Evolutionary conservation across 2,329 filamentous ascomycete genomes (phyloP), one percentile per base, ranked within the genome.

Genomic region (Ceratocystis ficicola): DNA sequence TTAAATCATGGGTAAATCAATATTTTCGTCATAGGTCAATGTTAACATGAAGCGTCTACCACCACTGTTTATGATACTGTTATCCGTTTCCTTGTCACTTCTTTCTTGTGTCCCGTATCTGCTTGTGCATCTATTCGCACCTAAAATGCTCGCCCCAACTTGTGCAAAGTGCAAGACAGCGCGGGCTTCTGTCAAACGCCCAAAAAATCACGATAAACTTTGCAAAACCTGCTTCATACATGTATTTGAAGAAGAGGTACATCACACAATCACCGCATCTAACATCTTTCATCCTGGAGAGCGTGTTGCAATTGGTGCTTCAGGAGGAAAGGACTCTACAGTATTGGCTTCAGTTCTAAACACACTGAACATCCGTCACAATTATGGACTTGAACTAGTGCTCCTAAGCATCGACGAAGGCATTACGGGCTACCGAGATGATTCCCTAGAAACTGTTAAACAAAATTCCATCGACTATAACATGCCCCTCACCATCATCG

Each of bases 301-400:
- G 74, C 85, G 83, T 68, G 83, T 99, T 48, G 95, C 94, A 6
- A 96, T 99, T 72, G 95, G 94, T 55, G 94, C 95, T 62, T 96
- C 92, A 1, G 94, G 94, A 65, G 94, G 94, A 71, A 99, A 99
- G 77, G 94, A 99, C 75, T 96, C 91, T 64, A 99, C 94, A 0
- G 94, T 99, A 0, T 81, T 99, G 10, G 94, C 94, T 3, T 95
- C 91, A 0, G 92, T 99, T 0, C 81, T 99, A 64, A 96, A 96
- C 75, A 96, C 91, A 0, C 79, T 99, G 2, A 97, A 99, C 71
- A 90, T 95, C 74, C 85, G 92, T 59, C 85, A 96, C 73, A 80
- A 86, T 70, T 97, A 97, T 74, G 89, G 88, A 0, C 78, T 99
- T 4, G 85, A 97, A 55, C 81, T 99, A 2, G 83, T 95, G 0